Evolutionary conservation across 2,329 filamentous ascomycete species (phyloP).

Genomic region (Neonectria magnoliae): DNA sequence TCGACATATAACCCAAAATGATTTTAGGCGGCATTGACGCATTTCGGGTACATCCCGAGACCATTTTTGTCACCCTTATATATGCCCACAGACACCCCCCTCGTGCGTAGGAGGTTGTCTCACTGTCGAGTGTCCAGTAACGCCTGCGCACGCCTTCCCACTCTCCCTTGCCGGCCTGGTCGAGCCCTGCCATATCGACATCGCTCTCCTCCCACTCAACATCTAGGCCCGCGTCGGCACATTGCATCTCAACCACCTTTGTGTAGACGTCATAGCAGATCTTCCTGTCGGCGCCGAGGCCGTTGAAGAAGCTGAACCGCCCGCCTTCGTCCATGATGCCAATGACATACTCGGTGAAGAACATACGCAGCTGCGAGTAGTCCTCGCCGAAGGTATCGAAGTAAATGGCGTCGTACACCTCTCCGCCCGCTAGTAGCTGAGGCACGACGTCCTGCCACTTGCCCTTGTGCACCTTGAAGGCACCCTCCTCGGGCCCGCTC

Average conservation of each 20-base stretch:
- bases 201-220: slow-evolving; percentile 84
- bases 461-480: slow-evolving; percentile 74
- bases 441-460: slow-evolving; percentile 85
- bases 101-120: slow-evolving; percentile 43
- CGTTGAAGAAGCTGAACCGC: slow-evolving; percentile 88
- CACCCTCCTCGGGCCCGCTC: slow-evolving; percentile 68
- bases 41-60: too few relatives aligned
- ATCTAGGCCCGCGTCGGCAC: slow-evolving; percentile 88
- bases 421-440: slow-evolving; percentile 71
- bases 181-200: slow-evolving; percentile 74
- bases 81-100: too few relatives aligned
- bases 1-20: too few relatives aligned
- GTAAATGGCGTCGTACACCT: slow-evolving; percentile 88
- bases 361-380: slow-evolving; percentile 83
- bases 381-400: slow-evolving; percentile 98
- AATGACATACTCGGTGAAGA: slow-evolving; percentile 90
- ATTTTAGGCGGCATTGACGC: too few relatives aligned
- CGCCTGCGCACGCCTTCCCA: slow-evolving; percentile 90
- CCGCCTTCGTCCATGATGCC: slow-evolving; percentile 77
- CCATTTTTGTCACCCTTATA: too few relatives aligned
- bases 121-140: slow-evolving; percentile 87
- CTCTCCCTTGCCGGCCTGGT: slow-evolving; percentile 74
- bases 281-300: slow-evolving; percentile 88
- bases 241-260: slow-evolving; percentile 89
- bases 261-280: slow-evolving; percentile 98